Base-by-base conservation (phyloP, 192 early-diverging fungal species). In the Dissophora ornata region DNA sequence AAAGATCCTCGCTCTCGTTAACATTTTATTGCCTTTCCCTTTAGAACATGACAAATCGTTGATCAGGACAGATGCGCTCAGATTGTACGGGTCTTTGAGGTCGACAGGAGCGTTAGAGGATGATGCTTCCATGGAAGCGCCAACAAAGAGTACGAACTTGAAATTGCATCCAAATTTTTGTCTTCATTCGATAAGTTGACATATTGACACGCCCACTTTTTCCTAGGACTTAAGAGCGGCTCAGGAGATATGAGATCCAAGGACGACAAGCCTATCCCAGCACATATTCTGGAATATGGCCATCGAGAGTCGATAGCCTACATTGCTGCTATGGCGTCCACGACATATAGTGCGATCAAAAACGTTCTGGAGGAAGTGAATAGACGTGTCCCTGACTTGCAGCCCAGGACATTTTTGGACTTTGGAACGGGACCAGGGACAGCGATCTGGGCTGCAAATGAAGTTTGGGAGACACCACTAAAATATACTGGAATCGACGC, bases 391-490 rank as follows among this genome's bases (percentile, higher is more conserved):
- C 89, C 91, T 1, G 82, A 80, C 16, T 87, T 93, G 57, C 38
- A 53, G 0, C 93, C 93, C 0, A 67, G 38, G 26, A 80, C 67
- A 8, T 71, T 94, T 13, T 56, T 94, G 57, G 95, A 96, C 79
- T 95, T 94, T 79, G 95, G 91, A 22, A 86, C 85, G 0, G 95
- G 95, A 5, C 92, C 95, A 2, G 95, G 90, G n/a, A 90, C 91
- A 6, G 92, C 83, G 7, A 81, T 94, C 22, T 96, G 93, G 91
- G 93, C 90, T 9, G 79, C 85, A 13, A 83, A 88, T 47, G 82
- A 90, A 19, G 69, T 85, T 9, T 95, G 87, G 82, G 41, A 66
- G 5, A 60, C 38, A 2, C 30, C 57, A 1, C 22, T 93, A 1
- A 41, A 86, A 7, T 89, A 80, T 44, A 79, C 82, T 7, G 93